A percentile compares a stretch with the other conserved stretches of the same genome.
phyloP scores from a whole-genome alignment of 2,329 filamentous ascomycete species.

The Didymosphaeria variabile region DNA sequence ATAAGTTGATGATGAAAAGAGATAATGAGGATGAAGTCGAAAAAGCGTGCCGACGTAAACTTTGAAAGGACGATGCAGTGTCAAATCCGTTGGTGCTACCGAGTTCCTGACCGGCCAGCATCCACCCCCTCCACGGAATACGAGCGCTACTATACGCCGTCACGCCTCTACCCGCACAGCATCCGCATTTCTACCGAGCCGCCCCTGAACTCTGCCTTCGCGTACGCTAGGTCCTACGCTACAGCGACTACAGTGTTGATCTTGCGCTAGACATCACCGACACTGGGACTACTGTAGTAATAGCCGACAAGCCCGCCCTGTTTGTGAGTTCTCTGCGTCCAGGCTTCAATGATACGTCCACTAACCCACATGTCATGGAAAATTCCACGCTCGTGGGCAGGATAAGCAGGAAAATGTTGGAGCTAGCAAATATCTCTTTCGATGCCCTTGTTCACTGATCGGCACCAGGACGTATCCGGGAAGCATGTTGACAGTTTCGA shows the following conservation, averaged over 20 bases:
- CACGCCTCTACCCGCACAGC: neutral
- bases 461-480: slow-evolving; percentile 5
- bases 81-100: too few species aligned
- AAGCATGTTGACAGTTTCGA: slow-evolving; percentile 7
- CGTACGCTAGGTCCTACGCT: neutral
- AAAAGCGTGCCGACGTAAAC: too few species aligned
- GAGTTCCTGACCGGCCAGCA: too few species aligned
- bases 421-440: neutral
- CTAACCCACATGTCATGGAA: neutral
- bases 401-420: neutral
- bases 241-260: too few species aligned
- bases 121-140: neutral
- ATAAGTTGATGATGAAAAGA: too few species aligned
- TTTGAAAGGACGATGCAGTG: too few species aligned
- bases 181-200: neutral
- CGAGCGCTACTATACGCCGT: neutral
- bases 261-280: too few species aligned
- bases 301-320: too few species aligned
- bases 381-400: neutral
- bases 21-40: too few species aligned
- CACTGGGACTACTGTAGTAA: too few species aligned
- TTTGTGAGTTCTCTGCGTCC: neutral
- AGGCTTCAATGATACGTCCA: neutral
- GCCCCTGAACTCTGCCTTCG: too few species aligned
- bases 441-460: neutral